phyloP scores from a whole-genome alignment of 208 protist genomes.

The Trypanosoma caninum region DNA sequence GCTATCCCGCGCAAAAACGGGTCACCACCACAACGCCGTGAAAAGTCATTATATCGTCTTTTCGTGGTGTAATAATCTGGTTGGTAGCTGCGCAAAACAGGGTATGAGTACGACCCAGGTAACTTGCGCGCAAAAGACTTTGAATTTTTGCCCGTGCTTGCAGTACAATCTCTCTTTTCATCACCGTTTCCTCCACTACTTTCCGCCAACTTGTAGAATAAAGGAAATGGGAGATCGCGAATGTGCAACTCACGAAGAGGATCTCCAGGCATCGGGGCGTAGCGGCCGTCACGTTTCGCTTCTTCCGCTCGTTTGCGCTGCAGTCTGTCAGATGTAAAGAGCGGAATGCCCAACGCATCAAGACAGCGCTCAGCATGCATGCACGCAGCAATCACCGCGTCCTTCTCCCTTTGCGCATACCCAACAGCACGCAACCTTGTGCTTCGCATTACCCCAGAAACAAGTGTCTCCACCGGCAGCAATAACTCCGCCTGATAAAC shows the following conservation, averaged over 20 bases:
- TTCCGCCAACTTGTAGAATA: constrained; percentile 12
- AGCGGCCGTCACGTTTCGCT: constrained; percentile 43
- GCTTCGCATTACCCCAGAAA: constrained; percentile 28
- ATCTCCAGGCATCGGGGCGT: constrained; percentile 39
- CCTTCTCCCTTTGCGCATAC: constrained; percentile 26
- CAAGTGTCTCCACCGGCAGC: constrained; percentile 42
- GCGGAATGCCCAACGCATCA: constrained; percentile 35
- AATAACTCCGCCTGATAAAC: constrained; percentile 14
- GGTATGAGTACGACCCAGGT: background rate
- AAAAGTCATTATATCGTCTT: constrained; percentile 29
- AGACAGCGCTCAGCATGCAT: constrained; percentile 58
- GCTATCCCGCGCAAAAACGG: constrained; percentile 32
- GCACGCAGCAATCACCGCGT: constrained; percentile 30
- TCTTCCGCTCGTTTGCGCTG: constrained; percentile 34
- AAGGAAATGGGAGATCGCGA: constrained; percentile 34
- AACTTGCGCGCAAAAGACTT: background rate
- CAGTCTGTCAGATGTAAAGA: constrained; percentile 33
- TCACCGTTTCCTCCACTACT: background rate
- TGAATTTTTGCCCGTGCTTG: too few relatives aligned
- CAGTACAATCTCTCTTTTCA: background rate
- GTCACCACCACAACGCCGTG: constrained; percentile 36
- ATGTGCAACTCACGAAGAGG: constrained; percentile 24
- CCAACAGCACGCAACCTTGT: constrained; percentile 31
- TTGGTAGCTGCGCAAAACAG: constrained; percentile 17
- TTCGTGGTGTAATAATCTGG: constrained; percentile 15